Conservation (phyloP, 176 grass and related monocot genomes). For the Hyparrhenia diplandra region DNA sequence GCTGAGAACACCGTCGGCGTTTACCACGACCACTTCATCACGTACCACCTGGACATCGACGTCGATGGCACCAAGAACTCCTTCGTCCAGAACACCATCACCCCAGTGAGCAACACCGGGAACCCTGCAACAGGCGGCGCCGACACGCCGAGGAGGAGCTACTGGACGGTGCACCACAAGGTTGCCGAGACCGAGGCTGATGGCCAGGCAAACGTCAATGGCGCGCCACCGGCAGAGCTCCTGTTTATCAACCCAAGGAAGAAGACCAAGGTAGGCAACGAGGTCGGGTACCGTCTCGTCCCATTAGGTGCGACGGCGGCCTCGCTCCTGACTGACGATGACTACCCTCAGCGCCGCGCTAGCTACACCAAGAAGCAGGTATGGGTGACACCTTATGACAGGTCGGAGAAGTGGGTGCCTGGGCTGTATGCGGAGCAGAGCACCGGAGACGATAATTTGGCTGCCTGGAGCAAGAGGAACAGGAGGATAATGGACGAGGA, state of each 20-base stretch:
- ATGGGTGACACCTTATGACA: constrained; percentile 64
- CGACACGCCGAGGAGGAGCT: constrained; percentile 47
- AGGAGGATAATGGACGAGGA: constrained; percentile 35
- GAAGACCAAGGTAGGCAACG: constrained; percentile 49
- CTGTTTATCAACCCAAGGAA: constrained; percentile 55
- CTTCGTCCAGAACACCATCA: constrained; percentile 47
- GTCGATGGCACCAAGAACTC: constrained; percentile 66
- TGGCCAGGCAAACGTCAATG: constrained; percentile 24
- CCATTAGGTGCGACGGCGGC: constrained; percentile 18
- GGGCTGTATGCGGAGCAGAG: neutral
- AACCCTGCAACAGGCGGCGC: neutral
- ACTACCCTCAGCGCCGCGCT: constrained; percentile 61
- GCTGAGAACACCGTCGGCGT: neutral
- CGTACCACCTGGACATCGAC: constrained; percentile 67
- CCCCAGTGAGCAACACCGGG: constrained; percentile 8
- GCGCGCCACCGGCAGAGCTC: constrained; percentile 15
- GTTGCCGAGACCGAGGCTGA: constrained; percentile 55
- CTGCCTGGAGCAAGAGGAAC: constrained; percentile 10
- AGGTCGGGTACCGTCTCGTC: constrained; percentile 53
- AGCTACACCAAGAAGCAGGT: constrained; percentile 63
- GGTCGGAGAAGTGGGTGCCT: neutral
- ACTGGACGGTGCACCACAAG: constrained; percentile 60
- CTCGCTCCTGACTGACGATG: constrained; percentile 49
- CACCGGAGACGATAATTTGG: neutral
- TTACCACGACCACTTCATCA: constrained; percentile 5